Percentiles rank a stretch among this genome's conserved stretches.
Evolutionary conservation across 202 grass and related monocot species (phyloP).

Genomic region (Panicum hallii): DNA sequence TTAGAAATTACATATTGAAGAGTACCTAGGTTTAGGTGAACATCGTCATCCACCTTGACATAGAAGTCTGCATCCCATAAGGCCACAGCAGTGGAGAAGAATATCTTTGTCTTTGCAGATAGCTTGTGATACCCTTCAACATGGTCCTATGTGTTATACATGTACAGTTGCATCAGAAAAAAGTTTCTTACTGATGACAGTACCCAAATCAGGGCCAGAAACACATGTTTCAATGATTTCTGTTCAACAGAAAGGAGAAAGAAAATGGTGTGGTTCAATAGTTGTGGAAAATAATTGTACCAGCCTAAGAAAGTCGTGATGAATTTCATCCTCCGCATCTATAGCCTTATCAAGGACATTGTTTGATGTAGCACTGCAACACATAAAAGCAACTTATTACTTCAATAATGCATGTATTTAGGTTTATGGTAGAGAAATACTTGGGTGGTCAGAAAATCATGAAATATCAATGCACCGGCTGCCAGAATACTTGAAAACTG

Average conservation of each 20-base stretch:
- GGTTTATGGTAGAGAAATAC: slow-evolving; percentile 21
- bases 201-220: slow-evolving; percentile 14
- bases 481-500: slow-evolving; percentile 9
- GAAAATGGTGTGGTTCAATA: slow-evolving; percentile 1
- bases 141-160: slow-evolving; percentile 64
- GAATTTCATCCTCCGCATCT: slow-evolving; percentile 76
- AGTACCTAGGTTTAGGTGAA: slow-evolving; percentile 94
- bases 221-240: slow-evolving; percentile 23
- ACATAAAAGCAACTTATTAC: slow-evolving; percentile 36
- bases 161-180: slow-evolving; percentile 28
- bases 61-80: slow-evolving; percentile 99
- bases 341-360: slow-evolving; percentile 93
- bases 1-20: too few relatives aligned
- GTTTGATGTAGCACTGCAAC: slow-evolving; percentile 77
- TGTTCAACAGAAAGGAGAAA: neutral
- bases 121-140: slow-evolving; percentile 98
- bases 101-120: slow-evolving; percentile 98
- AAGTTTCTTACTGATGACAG: neutral
- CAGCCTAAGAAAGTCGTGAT: slow-evolving; percentile 94
- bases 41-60: slow-evolving; percentile 99
- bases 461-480: neutral
- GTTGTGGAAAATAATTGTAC: slow-evolving; percentile 51
- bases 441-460: neutral
- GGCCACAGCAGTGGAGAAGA: slow-evolving; percentile 85
- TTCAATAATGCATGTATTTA: slow-evolving; percentile 15